Evolutionary conservation across 495 filamentous ascomycete genomes (phyloP), one percentile per base, ranked within the genome.

Genomic region (Xylaria venustula): DNA sequence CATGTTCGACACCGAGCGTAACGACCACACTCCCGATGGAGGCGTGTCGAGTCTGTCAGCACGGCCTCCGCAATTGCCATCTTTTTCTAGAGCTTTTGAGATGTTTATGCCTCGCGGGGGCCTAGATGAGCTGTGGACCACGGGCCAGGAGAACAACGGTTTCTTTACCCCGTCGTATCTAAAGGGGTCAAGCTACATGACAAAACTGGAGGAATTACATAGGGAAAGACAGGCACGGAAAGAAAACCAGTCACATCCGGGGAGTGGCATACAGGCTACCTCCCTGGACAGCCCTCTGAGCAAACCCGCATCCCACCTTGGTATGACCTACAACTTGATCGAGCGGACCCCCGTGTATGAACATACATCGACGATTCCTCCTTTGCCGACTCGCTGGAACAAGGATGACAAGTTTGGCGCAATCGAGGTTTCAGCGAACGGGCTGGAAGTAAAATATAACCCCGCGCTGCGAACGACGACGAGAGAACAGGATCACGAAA

Each of bases 141-240:
- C 37, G 62, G 71, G 11, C 62, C 71, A 64, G 17, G 64, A 54
- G 32, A 69, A 61, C 28, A 62, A 63, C 3, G 56, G 60, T 11
- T 91, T 90, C 79, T 87, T 97, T 66, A 83, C 83, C 25, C 92
- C 92, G 6, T 90, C 90, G 19, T 96, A 96, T 76, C 82, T 97
- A 32, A 79, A 80, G 61, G 83, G 85, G 20, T 92, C 90, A n/a
- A 82, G 83, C 61, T 90, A 93, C 73, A 83, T 93, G 48, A 81
- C 88, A 63, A 85, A 83, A 65, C 82, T 96, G 34, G 85, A 90
- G 65, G 84, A 87, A 30, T 83, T 81, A 63, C 82, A 92, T 66
- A 83, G 81, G 67, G 81, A 85, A 11, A 89, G 83, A 66, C 48
- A 86, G n/a, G 67, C 64, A 32, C 60, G 66, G 44, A 65, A 59